These are phyloP conservation scores for Phyllachora maydis DNA, from an alignment of 2,329 filamentous ascomycete species.

Conservation along the genomic window DNA sequence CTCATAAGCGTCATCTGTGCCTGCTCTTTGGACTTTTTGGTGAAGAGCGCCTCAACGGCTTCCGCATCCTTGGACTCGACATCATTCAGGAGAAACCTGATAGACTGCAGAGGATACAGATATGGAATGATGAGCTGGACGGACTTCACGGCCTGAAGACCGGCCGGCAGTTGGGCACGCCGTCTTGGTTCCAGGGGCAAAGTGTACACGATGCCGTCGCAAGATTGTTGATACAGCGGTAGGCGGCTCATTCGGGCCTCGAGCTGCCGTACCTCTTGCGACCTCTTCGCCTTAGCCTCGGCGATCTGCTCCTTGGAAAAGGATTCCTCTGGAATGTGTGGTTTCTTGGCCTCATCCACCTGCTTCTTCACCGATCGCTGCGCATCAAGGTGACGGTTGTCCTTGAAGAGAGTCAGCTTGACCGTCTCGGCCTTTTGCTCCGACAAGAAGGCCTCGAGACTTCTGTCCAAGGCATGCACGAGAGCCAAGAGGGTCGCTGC, in stretches of 20 bases:
- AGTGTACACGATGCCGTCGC: conserved; percentile 49
- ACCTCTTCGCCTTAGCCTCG: conserved; percentile 40
- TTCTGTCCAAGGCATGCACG: conserved; percentile 50
- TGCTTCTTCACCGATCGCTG: conserved; percentile 1
- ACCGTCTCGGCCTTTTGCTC: conserved; percentile 53
- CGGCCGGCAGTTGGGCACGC: conserved; percentile 34
- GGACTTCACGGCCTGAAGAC: conserved; percentile 39
- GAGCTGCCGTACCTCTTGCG: conserved; percentile 48
- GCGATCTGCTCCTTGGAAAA: conserved; percentile 38
- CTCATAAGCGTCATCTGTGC: conserved; percentile 45
- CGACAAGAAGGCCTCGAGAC: conserved; percentile 48
- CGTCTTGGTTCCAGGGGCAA: conserved; percentile 48
- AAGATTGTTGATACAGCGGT: conserved; percentile 43
- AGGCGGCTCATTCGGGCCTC: conserved; percentile 54
- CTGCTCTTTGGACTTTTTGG: conserved; percentile 31
- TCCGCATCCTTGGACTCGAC: conserved; percentile 38
- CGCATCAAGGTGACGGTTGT: conserved; percentile 24
- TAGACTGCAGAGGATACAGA: conserved; percentile 50
- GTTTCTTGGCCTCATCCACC: conserved; percentile 4
- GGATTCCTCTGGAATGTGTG: conserved; percentile 21
- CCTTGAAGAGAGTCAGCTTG: conserved; percentile 42
- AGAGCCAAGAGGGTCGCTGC: conserved; percentile 41
- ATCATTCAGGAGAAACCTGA: conserved; percentile 44
- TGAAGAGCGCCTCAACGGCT: conserved; percentile 44
- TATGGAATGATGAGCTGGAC: conserved; percentile 49